Conservation (phyloP, 2,329 filamentous ascomycete genomes). For the Phaeophleospora eucalypticola region DNA sequence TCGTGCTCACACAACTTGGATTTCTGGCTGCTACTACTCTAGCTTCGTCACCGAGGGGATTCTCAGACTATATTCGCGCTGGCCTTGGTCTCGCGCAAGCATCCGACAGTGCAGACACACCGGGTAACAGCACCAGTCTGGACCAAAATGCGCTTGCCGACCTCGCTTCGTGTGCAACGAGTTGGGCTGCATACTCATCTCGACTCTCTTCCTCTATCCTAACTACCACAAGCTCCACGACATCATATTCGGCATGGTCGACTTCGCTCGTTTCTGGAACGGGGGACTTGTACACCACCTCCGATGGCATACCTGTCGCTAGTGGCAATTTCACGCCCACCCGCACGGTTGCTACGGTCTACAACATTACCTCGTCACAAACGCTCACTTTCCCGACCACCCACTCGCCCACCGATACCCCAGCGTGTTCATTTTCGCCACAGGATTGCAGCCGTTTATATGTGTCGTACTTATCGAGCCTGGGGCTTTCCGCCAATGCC, state of each 20-base stretch:
- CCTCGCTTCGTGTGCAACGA: not conserved
- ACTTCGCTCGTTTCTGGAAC: constrained; percentile 16
- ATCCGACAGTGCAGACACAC: not conserved
- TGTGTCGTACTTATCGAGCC: constrained; percentile 18
- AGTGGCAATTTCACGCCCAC: constrained; percentile 15
- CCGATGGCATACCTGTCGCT: constrained; percentile 13
- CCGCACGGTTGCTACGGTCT: constrained; percentile 5
- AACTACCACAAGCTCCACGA: constrained; percentile 1
- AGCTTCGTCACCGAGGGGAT: not conserved
- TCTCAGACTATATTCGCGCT: constrained; percentile 14
- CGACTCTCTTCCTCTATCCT: not conserved
- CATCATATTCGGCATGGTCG: not conserved
- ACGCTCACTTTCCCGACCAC: not conserved
- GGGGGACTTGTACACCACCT: constrained; percentile 20
- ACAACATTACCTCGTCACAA: constrained; percentile 12
- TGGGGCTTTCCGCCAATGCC: constrained; percentile 15
- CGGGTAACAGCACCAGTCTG: not conserved
- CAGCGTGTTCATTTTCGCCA: constrained; percentile 7
- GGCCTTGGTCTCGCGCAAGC: constrained; percentile 5
- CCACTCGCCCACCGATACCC: constrained; percentile 1
- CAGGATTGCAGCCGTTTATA: constrained; percentile 19
- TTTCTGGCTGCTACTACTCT: too few species aligned
- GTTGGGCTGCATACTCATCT: not conserved
- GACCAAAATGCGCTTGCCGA: constrained; percentile 1
- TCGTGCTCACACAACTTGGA: too few species aligned